Conservation (phyloP, 2,329 filamentous ascomycete species). For the Phialocephala subalpina region DNA sequence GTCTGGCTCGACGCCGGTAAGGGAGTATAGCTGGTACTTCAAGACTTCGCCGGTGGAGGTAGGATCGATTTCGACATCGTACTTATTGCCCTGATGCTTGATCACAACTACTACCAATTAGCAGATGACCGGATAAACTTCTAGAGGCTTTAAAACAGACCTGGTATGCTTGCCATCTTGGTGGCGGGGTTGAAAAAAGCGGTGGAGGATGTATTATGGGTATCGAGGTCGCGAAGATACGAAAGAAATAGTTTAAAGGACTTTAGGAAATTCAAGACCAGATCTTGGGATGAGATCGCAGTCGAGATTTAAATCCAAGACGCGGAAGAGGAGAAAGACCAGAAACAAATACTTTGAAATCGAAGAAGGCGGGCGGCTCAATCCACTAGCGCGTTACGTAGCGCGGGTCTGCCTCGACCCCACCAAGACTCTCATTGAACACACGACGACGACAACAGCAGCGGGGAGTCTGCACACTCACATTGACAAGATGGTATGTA, state of each 20-base stretch:
- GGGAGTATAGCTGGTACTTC: slow-evolving; percentile 93
- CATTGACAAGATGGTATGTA: slow-evolving; percentile 34
- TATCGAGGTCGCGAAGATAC: slow-evolving; percentile 10
- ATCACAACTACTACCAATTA: slow-evolving; percentile 72
- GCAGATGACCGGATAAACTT: slow-evolving; percentile 10
- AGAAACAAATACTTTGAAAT: slow-evolving; percentile 10
- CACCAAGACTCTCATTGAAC: slow-evolving; percentile 34
- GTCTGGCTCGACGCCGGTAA: slow-evolving; percentile 95
- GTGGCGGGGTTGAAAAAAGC: slow-evolving; percentile 35
- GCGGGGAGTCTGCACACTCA: slow-evolving; percentile 24
- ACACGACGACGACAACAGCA: slow-evolving; percentile 23
- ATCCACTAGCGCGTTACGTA: slow-evolving; percentile 24
- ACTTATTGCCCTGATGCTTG: slow-evolving; percentile 94
- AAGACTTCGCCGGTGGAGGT: slow-evolving; percentile 87
- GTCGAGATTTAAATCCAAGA: neutral
- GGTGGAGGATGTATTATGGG: slow-evolving; percentile 24
- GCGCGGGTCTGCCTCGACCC: slow-evolving; percentile 29
- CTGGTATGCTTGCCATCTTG: slow-evolving; percentile 45
- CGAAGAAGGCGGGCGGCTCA: slow-evolving; percentile 19
- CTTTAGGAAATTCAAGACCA: neutral
- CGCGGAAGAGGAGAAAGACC: slow-evolving; percentile 6
- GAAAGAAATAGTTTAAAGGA: neutral
- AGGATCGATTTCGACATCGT: slow-evolving; percentile 91
- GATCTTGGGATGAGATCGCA: neutral
- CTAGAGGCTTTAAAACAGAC: slow-evolving; percentile 31